These are phyloP conservation scores for Garcia nutans DNA, from an alignment of 345 rosid genomes.

Conservation along the genomic window DNA sequence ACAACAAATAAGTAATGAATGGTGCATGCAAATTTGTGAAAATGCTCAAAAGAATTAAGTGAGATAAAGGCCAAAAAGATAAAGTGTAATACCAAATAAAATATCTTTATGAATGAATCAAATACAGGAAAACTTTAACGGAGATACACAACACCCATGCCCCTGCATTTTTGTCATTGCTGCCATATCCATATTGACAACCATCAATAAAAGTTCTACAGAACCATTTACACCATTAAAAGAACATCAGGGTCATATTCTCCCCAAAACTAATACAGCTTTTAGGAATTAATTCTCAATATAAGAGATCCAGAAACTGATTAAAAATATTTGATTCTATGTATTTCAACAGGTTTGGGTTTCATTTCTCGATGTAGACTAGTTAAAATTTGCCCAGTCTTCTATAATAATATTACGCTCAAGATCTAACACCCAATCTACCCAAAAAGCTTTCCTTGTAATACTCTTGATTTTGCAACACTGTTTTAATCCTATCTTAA, in stretches of 20 bases:
- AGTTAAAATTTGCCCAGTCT: no score
- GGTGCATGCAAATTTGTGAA: not conserved
- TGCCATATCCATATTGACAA: not conserved
- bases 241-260: not conserved
- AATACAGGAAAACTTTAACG: not conserved
- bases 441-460: no score
- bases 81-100: not conserved
- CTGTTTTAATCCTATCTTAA: no score
- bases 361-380: no score
- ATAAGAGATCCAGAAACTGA: no score
- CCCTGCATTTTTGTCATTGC: not conserved
- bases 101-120: not conserved
- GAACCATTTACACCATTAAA: not conserved
- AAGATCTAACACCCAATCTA: no score
- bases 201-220: not conserved
- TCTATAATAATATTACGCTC: no score
- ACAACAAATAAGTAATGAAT: no score
- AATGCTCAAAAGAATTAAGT: not conserved
- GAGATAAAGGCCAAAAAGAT: not conserved
- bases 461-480: no score
- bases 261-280: not conserved
- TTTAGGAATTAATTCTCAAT: no score
- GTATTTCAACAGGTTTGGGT: no score
- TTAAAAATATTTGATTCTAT: no score
- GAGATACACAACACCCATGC: not conserved